These are phyloP conservation scores for Ophiorrhiza pumila DNA, from an alignment of 257 asterid genomes.

Conservation along the genomic window DNA sequence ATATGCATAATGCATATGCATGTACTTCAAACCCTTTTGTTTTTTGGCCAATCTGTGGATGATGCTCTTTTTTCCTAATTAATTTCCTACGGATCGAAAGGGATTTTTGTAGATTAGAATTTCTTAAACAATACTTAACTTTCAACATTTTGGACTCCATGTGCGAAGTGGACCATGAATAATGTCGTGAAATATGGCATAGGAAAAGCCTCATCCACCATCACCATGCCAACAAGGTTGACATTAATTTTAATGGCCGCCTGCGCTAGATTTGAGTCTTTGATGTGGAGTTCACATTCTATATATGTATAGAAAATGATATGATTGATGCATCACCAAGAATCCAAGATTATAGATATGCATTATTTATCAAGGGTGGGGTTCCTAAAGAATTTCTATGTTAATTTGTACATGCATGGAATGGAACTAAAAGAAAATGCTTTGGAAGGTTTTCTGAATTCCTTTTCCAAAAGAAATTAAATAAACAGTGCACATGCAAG, in stretches of 20 bases:
- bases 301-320: background rate
- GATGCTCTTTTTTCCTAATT: background rate
- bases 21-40: too few relatives aligned
- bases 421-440: background rate
- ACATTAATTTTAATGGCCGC: too few relatives aligned
- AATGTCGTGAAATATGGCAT: background rate
- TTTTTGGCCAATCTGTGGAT: too few relatives aligned
- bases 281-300: conserved; percentile 3
- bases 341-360: too few relatives aligned
- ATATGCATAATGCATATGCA: too few relatives aligned
- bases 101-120: background rate
- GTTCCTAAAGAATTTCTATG: too few relatives aligned
- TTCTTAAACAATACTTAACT: background rate
- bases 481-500: conserved; percentile 8
- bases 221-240: background rate
- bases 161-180: conserved; percentile 11
- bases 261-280: conserved; percentile 5
- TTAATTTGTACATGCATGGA: too few relatives aligned
- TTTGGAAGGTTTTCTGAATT: background rate
- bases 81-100: background rate
- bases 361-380: too few relatives aligned
- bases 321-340: too few relatives aligned
- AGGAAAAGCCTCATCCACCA: conserved; percentile 1
- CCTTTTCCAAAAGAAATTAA: background rate
- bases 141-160: background rate